phyloP scores from a whole-genome alignment of 331 rosid species.

The Stylosanthes scabra region DNA sequence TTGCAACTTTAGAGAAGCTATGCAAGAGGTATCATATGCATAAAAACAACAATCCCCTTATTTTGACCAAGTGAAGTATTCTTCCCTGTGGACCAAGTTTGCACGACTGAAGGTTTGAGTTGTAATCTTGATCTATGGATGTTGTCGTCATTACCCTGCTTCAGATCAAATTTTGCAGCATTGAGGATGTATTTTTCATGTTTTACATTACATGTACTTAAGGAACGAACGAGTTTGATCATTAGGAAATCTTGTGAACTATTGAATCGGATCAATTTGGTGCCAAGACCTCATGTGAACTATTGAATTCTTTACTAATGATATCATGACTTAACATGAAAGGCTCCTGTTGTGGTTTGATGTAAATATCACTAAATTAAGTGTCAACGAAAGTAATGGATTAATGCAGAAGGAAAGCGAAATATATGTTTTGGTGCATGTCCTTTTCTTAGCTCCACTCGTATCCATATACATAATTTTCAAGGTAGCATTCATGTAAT shows the following conservation, averaged over 20 bases:
- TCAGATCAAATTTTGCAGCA: constrained; percentile 12
- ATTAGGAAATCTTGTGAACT: not conserved
- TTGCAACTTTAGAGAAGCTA: constrained; percentile 79
- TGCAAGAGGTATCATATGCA: constrained; percentile 68
- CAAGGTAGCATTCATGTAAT: not conserved
- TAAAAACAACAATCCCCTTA: constrained; percentile 63
- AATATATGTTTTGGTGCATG: not conserved
- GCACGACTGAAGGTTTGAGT: no score
- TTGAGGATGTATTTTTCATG: not conserved
- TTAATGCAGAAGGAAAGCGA: not conserved
- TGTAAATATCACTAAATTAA: not conserved
- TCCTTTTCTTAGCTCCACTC: not conserved
- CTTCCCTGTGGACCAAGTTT: no score
- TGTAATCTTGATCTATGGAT: not conserved
- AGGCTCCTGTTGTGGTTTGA: not conserved
- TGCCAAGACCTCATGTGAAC: no score
- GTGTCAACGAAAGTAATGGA: not conserved
- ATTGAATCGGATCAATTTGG: not conserved
- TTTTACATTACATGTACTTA: constrained; percentile 6
- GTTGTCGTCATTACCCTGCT: not conserved
- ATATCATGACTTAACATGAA: not conserved
- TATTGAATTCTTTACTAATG: no score
- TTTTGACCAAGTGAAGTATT: constrained; percentile 28
- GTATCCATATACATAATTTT: no score
- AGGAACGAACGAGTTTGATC: not conserved